phyloP scores from a whole-genome alignment of 257 asterid genomes.

The Capsicum pubescens region DNA sequence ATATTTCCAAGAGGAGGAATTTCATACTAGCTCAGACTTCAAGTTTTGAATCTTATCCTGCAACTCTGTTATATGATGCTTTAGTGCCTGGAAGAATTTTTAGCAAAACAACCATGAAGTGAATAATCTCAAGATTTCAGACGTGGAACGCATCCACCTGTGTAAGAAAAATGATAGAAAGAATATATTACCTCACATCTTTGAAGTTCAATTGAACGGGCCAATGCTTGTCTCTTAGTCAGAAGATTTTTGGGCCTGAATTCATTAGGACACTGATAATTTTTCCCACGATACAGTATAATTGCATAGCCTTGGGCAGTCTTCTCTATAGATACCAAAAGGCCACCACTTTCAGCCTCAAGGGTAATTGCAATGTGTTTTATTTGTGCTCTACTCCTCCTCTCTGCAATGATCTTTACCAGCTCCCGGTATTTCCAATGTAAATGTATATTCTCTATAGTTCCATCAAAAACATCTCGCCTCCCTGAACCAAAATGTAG shows the following conservation, averaged over 20 bases:
- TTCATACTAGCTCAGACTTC: conserved; percentile 65
- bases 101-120: neutral
- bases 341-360: conserved; percentile 97
- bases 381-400: conserved; percentile 67
- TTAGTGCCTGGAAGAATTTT: conserved; percentile 64
- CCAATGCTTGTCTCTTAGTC: conserved; percentile 88
- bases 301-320: conserved; percentile 71
- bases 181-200: conserved; percentile 72
- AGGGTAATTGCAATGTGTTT: conserved; percentile 78
- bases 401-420: conserved; percentile 74
- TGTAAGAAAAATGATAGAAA: neutral
- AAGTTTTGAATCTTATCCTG: conserved; percentile 67
- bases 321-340: conserved; percentile 80
- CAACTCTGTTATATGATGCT: conserved; percentile 73
- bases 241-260: conserved; percentile 76
- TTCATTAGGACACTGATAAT: conserved; percentile 69
- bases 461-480: conserved; percentile 84
- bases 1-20: conserved; percentile 2
- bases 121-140: conserved; percentile 19
- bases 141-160: neutral
- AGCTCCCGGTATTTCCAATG: conserved; percentile 96
- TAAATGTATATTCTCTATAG: conserved; percentile 90
- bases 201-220: conserved; percentile 91
- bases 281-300: conserved; percentile 87
- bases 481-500: conserved; percentile 60